Base-by-base conservation (phyloP, 2,329 filamentous ascomycete genomes). In the Fusarium ramigenum region DNA sequence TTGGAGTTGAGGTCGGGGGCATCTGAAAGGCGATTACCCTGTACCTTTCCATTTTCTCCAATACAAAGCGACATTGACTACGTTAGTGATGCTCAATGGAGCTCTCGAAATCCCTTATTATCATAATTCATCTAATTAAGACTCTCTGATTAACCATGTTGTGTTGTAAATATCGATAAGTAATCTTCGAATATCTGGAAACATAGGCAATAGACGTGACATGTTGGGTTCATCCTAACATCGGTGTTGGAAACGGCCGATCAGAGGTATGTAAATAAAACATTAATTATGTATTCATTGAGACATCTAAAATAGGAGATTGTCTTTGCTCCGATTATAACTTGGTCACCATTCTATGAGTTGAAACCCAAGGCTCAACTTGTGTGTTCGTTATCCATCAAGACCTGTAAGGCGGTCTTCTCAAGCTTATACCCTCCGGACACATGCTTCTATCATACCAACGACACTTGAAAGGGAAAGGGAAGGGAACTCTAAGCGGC, bases 401-500 rank as follows among this genome's bases (percentile, higher is more conserved):
- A 34, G 32, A 42, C 15, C 19, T 42, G 8, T 21, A 65, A 49
- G 34, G 25, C 37, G 14, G 34, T 34, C 32, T 54, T 21, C 36
- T 18, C 34, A 60, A 32, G 46, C 23, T 14, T 40, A 14, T 14
- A 42, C 5, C 30, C 25, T 46, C 10, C 11, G 9, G 28, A 32
- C 10, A 34, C 30, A 32, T 14, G 15, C 23, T 54, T 63, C 37
- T 37, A 57, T 32, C n/a, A 14, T 56, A 40, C 15, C 12, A 37
- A 52, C 21, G 11, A 14, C 61, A 7, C 15, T 10, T 9, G 11
- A 21, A 30, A 28, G 2, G 14, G 11, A 21, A 30, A 28, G 2
- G 14, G 25, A 28, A 2, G 9, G 2, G 21, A 4, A 14, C 10
- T 49, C 69, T 78, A 82, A 53, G 80, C 81, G 64, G 78, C 80